phyloP scores from a whole-genome alignment of 169 alveolate genomes.

The Eimeria tenella region DNA sequence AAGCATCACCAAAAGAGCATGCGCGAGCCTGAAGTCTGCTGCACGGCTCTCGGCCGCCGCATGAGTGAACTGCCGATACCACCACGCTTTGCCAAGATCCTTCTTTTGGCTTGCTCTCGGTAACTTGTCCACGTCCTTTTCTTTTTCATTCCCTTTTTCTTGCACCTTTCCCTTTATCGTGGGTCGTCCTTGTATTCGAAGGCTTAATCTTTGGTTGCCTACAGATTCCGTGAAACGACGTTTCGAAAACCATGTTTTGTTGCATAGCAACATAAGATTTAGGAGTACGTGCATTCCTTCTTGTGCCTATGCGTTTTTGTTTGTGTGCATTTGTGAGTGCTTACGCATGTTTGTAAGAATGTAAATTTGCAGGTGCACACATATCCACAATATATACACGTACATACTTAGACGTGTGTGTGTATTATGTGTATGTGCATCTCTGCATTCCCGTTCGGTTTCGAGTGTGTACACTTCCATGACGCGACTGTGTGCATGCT shows the following conservation, averaged over 20 bases:
- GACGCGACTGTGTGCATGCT: too few species aligned
- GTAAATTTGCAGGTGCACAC: too few species aligned
- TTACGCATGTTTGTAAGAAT: background rate
- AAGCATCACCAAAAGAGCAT: constrained; percentile 57
- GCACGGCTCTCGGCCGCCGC: constrained; percentile 79
- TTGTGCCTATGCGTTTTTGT: background rate
- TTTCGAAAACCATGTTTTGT: too few species aligned
- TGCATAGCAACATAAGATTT: too few species aligned
- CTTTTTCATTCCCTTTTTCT: background rate
- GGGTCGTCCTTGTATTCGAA: too few species aligned
- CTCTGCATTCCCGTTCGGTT: background rate
- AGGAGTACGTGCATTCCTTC: too few species aligned
- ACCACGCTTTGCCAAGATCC: constrained; percentile 81
- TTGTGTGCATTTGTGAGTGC: background rate
- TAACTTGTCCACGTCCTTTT: background rate
- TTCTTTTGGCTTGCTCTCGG: constrained; percentile 69
- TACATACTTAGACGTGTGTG: background rate
- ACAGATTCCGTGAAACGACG: too few species aligned
- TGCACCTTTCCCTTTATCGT: too few species aligned
- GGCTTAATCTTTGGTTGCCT: too few species aligned
- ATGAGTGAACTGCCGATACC: constrained; percentile 78
- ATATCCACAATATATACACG: too few species aligned
- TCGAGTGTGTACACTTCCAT: too few species aligned
- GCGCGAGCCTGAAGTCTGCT: constrained; percentile 50
- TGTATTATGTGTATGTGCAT: background rate